These are phyloP conservation scores for Berberis vulgaris DNA, from an alignment of 164 flowering plant genomes.

Conservation along the genomic window DNA sequence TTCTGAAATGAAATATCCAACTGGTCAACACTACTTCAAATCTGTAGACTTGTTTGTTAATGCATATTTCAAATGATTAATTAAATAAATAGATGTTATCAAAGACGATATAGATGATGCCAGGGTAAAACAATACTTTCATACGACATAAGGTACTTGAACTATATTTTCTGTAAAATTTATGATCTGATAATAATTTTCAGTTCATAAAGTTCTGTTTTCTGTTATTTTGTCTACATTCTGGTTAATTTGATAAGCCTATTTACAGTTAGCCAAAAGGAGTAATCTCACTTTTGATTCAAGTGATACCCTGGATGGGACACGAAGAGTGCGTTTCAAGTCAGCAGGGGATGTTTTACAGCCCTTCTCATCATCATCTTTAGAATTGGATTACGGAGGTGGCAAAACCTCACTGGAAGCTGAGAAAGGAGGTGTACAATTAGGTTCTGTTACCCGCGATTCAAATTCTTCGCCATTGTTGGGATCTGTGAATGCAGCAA, in stretches of 20 bases:
- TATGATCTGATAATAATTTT: neutral
- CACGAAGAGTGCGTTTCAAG: conserved; percentile 68
- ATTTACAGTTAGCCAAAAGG: conserved; percentile 27
- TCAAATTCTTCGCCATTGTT: conserved; percentile 10
- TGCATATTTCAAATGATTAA: no score
- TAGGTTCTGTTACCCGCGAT: neutral
- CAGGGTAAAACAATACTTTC: no score
- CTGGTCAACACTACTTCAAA: no score
- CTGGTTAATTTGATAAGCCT: neutral
- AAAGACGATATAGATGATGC: no score
- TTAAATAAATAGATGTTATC: no score
- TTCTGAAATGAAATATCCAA: no score
- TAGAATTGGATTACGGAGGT: conserved; percentile 13
- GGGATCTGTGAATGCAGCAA: conserved; percentile 7
- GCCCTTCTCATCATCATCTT: conserved; percentile 9
- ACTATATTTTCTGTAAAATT: neutral
- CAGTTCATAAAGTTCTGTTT: neutral
- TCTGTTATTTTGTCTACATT: neutral
- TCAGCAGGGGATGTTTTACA: conserved; percentile 56
- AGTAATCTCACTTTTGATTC: conserved; percentile 37
- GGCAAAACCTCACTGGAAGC: conserved; percentile 2
- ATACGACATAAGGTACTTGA: neutral
- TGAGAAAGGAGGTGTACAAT: conserved; percentile 12
- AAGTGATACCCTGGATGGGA: conserved; percentile 59
- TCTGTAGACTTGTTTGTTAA: no score